phyloP scores from a whole-genome alignment of 2,329 filamentous ascomycete species.

The Alternaria postmessia region DNA sequence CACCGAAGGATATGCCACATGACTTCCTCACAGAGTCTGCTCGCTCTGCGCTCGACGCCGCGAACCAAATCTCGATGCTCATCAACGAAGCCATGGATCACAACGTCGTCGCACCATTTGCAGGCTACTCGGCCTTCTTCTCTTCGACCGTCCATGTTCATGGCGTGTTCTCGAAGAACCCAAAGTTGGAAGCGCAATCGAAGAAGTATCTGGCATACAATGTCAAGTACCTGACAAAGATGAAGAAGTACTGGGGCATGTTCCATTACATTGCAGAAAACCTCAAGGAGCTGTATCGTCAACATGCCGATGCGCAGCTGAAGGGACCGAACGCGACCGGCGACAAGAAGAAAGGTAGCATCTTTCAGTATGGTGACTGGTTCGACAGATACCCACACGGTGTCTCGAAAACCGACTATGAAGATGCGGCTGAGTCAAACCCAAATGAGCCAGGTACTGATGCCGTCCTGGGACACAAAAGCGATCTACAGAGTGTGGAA shows the following conservation, averaged over 20 bases:
- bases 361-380: conserved; percentile 98
- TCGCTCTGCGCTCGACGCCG: conserved; percentile 79
- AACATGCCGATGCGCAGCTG: conserved; percentile 81
- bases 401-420: conserved; percentile 82
- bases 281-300: conserved; percentile 85
- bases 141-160: conserved; percentile 95
- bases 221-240: conserved; percentile 87
- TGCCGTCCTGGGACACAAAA: conserved; percentile 85
- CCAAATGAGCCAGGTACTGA: conserved; percentile 84
- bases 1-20: conserved; percentile 75
- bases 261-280: conserved; percentile 97
- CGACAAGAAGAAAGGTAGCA: conserved; percentile 56
- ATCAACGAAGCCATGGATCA: conserved; percentile 82
- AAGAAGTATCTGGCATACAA: conserved; percentile 88
- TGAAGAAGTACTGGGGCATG: conserved; percentile 99
- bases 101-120: conserved; percentile 87
- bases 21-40: conserved; percentile 80
- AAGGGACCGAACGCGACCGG: conserved; percentile 63
- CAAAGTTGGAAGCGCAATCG: conserved; percentile 75
- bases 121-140: conserved; percentile 92
- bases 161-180: conserved; percentile 86
- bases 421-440: conserved; percentile 72
- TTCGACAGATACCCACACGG: conserved; percentile 95
- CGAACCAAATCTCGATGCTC: conserved; percentile 84
- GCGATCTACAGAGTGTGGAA: conserved; percentile 90